These are phyloP conservation scores for Bocquillonia castaneifolia DNA, from an alignment of 441 rosid species.

Conservation along the genomic window DNA sequence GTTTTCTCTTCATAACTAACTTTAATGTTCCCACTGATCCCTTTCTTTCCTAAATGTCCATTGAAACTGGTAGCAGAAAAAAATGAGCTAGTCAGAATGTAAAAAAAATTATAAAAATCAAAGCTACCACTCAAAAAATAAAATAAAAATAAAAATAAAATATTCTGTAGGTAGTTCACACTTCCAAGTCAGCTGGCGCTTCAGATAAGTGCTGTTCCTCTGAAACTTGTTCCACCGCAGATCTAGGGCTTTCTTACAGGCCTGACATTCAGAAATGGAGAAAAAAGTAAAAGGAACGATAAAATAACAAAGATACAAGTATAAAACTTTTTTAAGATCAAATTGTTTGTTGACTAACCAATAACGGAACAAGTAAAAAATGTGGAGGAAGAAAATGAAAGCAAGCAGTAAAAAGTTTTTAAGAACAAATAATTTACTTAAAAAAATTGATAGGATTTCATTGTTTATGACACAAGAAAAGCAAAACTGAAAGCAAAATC, in stretches of 20 bases:
- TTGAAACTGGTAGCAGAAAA: slow-evolving; percentile 57
- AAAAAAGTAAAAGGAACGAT: not conserved
- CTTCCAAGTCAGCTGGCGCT: slow-evolving; percentile 71
- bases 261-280: slow-evolving; percentile 30
- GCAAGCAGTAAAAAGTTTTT: not conserved
- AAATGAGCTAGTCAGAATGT: slow-evolving; percentile 16
- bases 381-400: not conserved
- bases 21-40: slow-evolving; percentile 78
- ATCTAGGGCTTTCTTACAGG: slow-evolving; percentile 49
- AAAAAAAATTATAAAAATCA: slow-evolving; percentile 19
- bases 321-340: not conserved
- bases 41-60: slow-evolving; percentile 80
- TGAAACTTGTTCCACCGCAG: slow-evolving; percentile 57
- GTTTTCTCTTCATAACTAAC: slow-evolving; percentile 70
- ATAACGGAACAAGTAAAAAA: not conserved
- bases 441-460: not conserved
- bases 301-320: not conserved
- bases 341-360: not conserved
- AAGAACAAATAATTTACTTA: not conserved
- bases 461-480: not conserved
- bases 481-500: not conserved
- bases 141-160: not conserved
- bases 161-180: slow-evolving; percentile 25
- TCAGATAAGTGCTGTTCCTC: slow-evolving; percentile 51
- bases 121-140: slow-evolving; percentile 11